Conservation (phyloP, 495 filamentous ascomycete species). For the Daldinia grandis region DNA sequence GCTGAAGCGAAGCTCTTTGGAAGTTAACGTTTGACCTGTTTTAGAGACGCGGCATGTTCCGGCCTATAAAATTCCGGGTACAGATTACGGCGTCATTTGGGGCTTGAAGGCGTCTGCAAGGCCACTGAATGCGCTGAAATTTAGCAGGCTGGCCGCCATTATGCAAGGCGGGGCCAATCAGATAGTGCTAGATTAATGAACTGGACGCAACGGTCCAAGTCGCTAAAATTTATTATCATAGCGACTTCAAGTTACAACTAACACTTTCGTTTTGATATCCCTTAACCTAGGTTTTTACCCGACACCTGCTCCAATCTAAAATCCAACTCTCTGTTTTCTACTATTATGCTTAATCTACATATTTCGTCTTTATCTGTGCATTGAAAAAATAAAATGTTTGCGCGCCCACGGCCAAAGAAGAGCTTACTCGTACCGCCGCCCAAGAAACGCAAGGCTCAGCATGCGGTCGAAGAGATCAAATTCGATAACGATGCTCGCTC, state of each 20-base stretch:
- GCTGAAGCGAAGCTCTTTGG: slow-evolving; percentile 7
- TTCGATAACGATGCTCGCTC: slow-evolving; percentile 81
- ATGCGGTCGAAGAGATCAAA: slow-evolving; percentile 75
- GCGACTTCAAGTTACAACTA: background rate
- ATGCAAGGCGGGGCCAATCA: slow-evolving; percentile 9
- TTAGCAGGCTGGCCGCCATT: slow-evolving; percentile 4
- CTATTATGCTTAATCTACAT: background rate
- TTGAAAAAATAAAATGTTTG: slow-evolving; percentile 49
- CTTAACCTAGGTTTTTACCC: background rate
- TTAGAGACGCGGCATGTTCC: slow-evolving; percentile 27
- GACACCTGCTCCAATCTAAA: background rate
- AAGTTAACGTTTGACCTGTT: slow-evolving; percentile 25
- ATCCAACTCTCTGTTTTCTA: background rate
- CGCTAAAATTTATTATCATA: slow-evolving; percentile 12
- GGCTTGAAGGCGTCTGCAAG: slow-evolving; percentile 10
- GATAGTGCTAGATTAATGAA: slow-evolving; percentile 2
- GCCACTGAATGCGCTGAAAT: slow-evolving; percentile 21
- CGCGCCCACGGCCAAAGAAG: slow-evolving; percentile 60
- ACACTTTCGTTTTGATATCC: background rate
- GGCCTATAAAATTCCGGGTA: slow-evolving; percentile 17
- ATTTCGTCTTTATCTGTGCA: background rate
- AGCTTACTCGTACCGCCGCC: slow-evolving; percentile 55
- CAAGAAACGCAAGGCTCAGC: slow-evolving; percentile 71
- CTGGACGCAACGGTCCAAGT: slow-evolving; percentile 10
- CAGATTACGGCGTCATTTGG: slow-evolving; percentile 17